Percentiles rank a stretch among this genome's conserved stretches.
Conservation (phyloP, 495 filamentous ascomycete species). For the Terfezia boudieri region DNA sequence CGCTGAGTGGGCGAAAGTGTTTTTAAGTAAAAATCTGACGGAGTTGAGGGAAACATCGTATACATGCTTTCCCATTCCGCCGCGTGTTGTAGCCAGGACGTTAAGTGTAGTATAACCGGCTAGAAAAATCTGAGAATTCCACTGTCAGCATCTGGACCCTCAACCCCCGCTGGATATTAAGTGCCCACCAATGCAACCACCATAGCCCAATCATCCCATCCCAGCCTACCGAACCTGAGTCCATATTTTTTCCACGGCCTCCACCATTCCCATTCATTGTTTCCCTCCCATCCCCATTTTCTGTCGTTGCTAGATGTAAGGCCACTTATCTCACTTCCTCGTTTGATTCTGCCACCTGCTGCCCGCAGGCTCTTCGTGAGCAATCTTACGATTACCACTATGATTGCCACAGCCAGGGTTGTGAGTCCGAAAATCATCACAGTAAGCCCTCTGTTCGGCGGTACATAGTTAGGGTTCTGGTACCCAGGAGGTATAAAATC, state of each 20-base stretch:
- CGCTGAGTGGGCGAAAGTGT: slow-evolving; percentile 12
- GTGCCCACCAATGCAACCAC: slow-evolving; percentile 6
- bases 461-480: not conserved
- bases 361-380: not conserved
- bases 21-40: slow-evolving; percentile 4
- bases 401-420: not conserved
- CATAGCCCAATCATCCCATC: slow-evolving; percentile 14
- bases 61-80: slow-evolving; percentile 13
- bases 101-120: not conserved
- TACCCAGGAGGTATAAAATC: not conserved
- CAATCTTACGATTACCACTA: not conserved
- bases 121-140: slow-evolving; percentile 1
- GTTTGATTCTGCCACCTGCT: not conserved
- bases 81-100: slow-evolving; percentile 2
- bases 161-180: not conserved
- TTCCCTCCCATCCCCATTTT: not conserved
- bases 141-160: slow-evolving; percentile 4
- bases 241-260: not conserved
- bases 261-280: not conserved
- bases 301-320: not conserved
- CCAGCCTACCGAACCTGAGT: slow-evolving; percentile 1
- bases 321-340: not conserved
- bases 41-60: slow-evolving; percentile 4
- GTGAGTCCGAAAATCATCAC: not conserved
- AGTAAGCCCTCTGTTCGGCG: not conserved